Percentiles rank a stretch among this genome's conserved stretches.
These are phyloP conservation scores for Podospora comata DNA, from an alignment of 495 filamentous ascomycete species.

Conservation along the genomic window DNA sequence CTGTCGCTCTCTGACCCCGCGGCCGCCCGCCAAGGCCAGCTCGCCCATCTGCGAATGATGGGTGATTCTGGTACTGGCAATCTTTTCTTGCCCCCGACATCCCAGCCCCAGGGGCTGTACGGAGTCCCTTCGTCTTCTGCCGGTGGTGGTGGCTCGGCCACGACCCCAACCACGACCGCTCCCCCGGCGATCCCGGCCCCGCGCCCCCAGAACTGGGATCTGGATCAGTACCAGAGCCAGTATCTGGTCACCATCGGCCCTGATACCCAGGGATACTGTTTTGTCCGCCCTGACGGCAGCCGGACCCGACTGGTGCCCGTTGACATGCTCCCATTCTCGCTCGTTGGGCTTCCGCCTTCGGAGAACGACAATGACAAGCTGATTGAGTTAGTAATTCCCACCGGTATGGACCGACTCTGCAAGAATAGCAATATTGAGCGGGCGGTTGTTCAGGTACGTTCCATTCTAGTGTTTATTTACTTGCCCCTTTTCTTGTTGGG, in stretches of 20 bases:
- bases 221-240: neutral
- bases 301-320: conserved; percentile 62
- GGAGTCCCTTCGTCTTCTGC: neutral
- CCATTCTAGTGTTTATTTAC: conserved; percentile 4
- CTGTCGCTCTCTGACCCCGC: neutral
- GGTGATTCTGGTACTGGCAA: no score
- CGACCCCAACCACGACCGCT: neutral
- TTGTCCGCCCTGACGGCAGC: conserved; percentile 54
- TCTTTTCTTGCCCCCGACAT: neutral
- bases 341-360: conserved; percentile 34
- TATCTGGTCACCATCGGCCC: conserved; percentile 1
- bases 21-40: neutral
- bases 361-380: conserved; percentile 35
- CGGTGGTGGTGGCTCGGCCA: neutral
- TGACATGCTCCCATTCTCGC: conserved; percentile 55
- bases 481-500: conserved; percentile 10
- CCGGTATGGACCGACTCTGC: conserved; percentile 34
- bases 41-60: neutral
- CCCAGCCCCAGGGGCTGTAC: neutral
- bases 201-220: neutral
- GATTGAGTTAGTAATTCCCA: conserved; percentile 42
- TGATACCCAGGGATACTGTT: conserved; percentile 45
- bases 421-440: conserved; percentile 33
- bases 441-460: conserved; percentile 24
- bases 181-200: neutral